Conservation (phyloP, 257 asterid species). For the Craterostigma plantagineum region DNA sequence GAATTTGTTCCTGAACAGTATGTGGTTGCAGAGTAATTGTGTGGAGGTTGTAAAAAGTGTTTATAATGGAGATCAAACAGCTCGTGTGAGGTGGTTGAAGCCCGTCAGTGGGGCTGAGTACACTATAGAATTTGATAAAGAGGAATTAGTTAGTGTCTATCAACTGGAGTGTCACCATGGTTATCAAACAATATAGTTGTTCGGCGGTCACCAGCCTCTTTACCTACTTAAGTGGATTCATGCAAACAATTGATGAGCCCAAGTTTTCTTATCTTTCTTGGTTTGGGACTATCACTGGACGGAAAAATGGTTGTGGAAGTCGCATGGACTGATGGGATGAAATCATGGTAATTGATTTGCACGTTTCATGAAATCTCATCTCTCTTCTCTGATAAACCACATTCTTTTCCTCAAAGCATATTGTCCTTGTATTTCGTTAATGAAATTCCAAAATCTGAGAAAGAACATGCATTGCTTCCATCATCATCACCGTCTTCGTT, state of each 20-base stretch:
- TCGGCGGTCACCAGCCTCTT: slow-evolving; percentile 60
- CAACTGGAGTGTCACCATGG: slow-evolving; percentile 98
- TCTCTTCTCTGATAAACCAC: too few species aligned
- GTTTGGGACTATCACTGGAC: slow-evolving; percentile 97
- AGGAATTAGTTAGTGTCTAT: slow-evolving; percentile 35
- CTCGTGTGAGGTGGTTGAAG: slow-evolving; percentile 85
- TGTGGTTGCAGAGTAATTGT: slow-evolving; percentile 69
- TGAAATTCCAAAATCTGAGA: too few species aligned
- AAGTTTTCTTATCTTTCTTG: slow-evolving; percentile 70
- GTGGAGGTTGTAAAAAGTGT: slow-evolving; percentile 70
- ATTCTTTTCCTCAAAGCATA: too few species aligned
- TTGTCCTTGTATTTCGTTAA: too few species aligned
- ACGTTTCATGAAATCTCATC: too few species aligned
- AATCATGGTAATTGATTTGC: slow-evolving; percentile 38
- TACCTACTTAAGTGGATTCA: slow-evolving; percentile 22
- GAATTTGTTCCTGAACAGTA: slow-evolving; percentile 97
- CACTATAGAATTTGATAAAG: slow-evolving; percentile 75
- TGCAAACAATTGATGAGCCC: slow-evolving; percentile 16
- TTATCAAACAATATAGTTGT: slow-evolving; percentile 96
- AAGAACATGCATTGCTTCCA: too few species aligned
- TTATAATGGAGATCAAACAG: slow-evolving; percentile 47
- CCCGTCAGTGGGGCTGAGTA: slow-evolving; percentile 71
- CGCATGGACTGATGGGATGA: slow-evolving; percentile 98
- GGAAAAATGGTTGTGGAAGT: slow-evolving; percentile 78
- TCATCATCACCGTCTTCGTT: too few species aligned